A percentile compares a stretch with the other conserved stretches of the same genome.
Evolutionary conservation across 1,284 basidiomycete species (phyloP).

Genomic region (Cystobasidium sp.): DNA sequence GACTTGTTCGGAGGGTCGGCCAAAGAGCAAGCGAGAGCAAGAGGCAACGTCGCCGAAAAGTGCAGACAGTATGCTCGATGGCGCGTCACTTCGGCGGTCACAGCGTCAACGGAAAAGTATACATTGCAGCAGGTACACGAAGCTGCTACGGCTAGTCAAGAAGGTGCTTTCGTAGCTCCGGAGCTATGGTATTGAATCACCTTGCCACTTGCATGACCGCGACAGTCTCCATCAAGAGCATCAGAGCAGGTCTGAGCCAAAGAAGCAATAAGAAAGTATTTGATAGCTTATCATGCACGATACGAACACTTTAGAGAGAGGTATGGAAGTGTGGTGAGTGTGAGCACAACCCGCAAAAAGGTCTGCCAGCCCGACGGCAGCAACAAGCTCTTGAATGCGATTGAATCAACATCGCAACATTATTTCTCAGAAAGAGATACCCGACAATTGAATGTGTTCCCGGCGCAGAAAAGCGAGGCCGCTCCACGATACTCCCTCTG

Average conservation of each 20-base stretch:
- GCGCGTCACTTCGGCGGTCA: background rate
- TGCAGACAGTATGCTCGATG: background rate
- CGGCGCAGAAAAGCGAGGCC: slow-evolving; percentile 38
- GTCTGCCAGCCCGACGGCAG: slow-evolving; percentile 41
- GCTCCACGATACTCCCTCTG: slow-evolving; percentile 35
- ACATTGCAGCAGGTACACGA: no score
- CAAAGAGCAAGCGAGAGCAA: background rate
- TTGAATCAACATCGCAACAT: slow-evolving; percentile 32
- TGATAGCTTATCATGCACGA: background rate
- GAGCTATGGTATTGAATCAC: no score
- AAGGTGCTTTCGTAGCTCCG: no score
- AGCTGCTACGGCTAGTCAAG: no score
- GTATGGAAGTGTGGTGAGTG: background rate
- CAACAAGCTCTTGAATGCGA: slow-evolving; percentile 37
- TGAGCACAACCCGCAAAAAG: slow-evolving; percentile 29
- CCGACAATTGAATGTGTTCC: slow-evolving; percentile 29
- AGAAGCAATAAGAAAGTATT: no score
- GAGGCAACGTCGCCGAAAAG: background rate
- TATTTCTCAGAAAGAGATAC: background rate
- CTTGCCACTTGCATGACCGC: no score
- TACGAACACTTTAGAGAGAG: background rate
- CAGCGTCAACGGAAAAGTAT: no score
- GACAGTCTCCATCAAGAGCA: no score
- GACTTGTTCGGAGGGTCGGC: background rate
- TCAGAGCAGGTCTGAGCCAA: no score